A percentile compares a stretch with the other conserved stretches of the same genome.
phyloP scores from a whole-genome alignment of 768 basidiomycete genomes.

The Pulveroboletus ravenelii region DNA sequence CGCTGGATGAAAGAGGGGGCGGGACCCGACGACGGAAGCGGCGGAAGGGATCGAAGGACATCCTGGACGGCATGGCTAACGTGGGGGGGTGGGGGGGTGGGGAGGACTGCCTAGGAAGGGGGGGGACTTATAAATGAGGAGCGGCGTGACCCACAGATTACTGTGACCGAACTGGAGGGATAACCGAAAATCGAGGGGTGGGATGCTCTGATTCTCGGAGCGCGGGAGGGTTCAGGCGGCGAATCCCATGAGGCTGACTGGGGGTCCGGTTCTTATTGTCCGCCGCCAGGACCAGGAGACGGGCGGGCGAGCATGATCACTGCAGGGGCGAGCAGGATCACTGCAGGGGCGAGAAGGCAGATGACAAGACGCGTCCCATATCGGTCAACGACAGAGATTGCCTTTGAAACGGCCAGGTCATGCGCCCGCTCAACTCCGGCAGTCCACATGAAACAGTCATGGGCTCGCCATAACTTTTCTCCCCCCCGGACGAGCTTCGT shows the following conservation, averaged over 20 bases:
- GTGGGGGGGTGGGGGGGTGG: not conserved
- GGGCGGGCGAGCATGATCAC: no score
- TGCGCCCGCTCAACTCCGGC: not conserved
- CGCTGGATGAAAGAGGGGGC: not conserved
- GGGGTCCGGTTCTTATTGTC: not conserved
- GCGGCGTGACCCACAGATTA: conserved; percentile 6
- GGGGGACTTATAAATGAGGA: conserved; percentile 5
- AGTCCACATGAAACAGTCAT: not conserved
- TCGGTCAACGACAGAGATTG: no score
- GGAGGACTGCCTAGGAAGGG: not conserved
- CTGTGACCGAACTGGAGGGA: conserved; percentile 4
- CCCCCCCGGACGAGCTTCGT: not conserved
- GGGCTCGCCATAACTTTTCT: not conserved
- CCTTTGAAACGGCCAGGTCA: no score
- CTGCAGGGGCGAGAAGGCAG: no score
- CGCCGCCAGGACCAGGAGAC: conserved; percentile 3
- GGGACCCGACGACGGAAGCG: conserved; percentile 19
- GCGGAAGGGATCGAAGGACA: conserved; percentile 16
- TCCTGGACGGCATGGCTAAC: not conserved
- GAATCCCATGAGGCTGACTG: conserved; percentile 10
- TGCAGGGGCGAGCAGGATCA: no score
- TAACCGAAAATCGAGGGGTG: conserved; percentile 8
- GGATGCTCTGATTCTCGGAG: not conserved
- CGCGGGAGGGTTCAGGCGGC: not conserved
- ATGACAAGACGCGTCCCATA: no score